Conservation (phyloP, 2,329 filamentous ascomycete species). For the Calonectria henricotiae region DNA sequence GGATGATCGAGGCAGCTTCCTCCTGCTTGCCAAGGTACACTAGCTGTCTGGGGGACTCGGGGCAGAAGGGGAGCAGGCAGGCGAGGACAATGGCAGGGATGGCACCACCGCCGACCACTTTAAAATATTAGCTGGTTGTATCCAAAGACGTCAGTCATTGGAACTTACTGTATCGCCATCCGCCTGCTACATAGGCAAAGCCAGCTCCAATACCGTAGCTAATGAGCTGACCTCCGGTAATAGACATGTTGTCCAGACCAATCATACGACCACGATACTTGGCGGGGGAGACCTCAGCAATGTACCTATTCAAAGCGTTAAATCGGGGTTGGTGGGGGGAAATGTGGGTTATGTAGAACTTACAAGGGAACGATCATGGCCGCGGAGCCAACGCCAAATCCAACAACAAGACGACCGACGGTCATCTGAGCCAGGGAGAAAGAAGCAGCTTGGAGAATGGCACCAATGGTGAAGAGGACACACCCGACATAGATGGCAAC, state of each 20-base stretch:
- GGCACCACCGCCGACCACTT: slow-evolving; percentile 64
- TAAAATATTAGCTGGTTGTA: not conserved
- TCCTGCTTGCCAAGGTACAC: slow-evolving; percentile 62
- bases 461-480: slow-evolving; percentile 49
- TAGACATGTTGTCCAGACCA: slow-evolving; percentile 65
- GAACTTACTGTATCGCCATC: slow-evolving; percentile 63
- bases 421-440: slow-evolving; percentile 53
- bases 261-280: slow-evolving; percentile 67
- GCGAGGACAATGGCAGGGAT: slow-evolving; percentile 64
- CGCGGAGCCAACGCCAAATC: slow-evolving; percentile 66
- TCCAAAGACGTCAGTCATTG: not conserved
- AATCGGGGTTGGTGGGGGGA: not conserved
- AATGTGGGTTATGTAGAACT: slow-evolving; percentile 20
- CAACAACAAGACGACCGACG: slow-evolving; percentile 62
- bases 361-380: slow-evolving; percentile 63
- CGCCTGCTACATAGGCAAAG: slow-evolving; percentile 60
- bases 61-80: slow-evolving; percentile 63
- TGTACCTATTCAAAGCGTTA: slow-evolving; percentile 57
- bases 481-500: slow-evolving; percentile 53
- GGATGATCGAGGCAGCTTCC: slow-evolving; percentile 59
- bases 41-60: slow-evolving; percentile 66
- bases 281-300: slow-evolving; percentile 67
- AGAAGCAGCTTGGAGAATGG: slow-evolving; percentile 51
- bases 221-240: slow-evolving; percentile 62
- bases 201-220: slow-evolving; percentile 61